Evolutionary conservation across 208 protist species (phyloP).

Genomic region (Crithidia fasciculata): DNA sequence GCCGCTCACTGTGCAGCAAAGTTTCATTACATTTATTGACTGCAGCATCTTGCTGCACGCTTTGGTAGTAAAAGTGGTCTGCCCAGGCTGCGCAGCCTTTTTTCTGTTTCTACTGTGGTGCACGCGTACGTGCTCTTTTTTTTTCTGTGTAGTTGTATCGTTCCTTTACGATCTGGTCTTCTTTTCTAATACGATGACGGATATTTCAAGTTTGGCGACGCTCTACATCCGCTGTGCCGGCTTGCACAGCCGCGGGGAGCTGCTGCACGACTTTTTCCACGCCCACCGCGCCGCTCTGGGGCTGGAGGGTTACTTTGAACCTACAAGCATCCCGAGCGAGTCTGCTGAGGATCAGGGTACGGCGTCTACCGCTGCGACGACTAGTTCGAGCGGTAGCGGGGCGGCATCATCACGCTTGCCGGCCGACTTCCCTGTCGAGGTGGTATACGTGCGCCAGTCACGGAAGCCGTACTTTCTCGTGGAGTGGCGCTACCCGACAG

Average conservation of each 20-base stretch:
- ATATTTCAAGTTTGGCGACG: slow-evolving; percentile 21
- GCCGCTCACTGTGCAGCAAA: neutral
- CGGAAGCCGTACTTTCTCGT: slow-evolving; percentile 85
- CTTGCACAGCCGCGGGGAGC: slow-evolving; percentile 64
- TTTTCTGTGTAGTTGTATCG: too few relatives aligned
- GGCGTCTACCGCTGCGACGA: neutral
- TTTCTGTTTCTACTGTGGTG: neutral
- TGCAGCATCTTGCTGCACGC: too few relatives aligned
- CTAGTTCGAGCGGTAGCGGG: neutral
- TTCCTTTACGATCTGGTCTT: too few relatives aligned
- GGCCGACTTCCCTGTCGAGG: slow-evolving; percentile 67
- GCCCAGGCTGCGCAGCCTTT: neutral
- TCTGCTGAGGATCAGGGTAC: neutral
- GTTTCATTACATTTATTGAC: too few relatives aligned
- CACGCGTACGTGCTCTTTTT: neutral
- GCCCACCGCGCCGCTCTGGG: slow-evolving; percentile 44
- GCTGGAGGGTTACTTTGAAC: slow-evolving; percentile 45
- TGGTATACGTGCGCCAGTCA: slow-evolving; percentile 68
- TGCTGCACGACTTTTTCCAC: slow-evolving; percentile 81
- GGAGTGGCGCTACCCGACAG: slow-evolving; percentile 66
- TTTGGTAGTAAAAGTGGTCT: too few relatives aligned
- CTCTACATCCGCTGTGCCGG: slow-evolving; percentile 72
- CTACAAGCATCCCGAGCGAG: neutral
- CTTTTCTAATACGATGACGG: slow-evolving; percentile 4
- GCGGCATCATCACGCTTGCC: slow-evolving; percentile 27